Conservation (phyloP, 208 protist species). For the Endotrypanum monterogeii region DNA sequence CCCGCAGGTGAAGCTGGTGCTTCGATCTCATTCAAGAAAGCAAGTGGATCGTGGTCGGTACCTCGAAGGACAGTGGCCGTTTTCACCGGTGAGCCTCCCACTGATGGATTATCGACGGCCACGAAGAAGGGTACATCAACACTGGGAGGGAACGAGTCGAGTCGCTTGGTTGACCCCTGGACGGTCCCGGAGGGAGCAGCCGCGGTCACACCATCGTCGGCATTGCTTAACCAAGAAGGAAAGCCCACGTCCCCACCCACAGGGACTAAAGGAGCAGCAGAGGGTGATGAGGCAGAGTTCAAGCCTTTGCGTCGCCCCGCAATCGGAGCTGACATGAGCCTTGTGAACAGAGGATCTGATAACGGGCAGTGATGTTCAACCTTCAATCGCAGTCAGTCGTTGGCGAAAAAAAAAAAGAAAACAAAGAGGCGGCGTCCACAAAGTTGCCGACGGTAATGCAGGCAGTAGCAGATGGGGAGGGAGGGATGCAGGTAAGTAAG, state of each 20-base stretch:
- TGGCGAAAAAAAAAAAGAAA: too few species aligned
- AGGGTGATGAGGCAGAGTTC: neutral
- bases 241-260: neutral
- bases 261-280: neutral
- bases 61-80: neutral
- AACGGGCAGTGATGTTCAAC: neutral
- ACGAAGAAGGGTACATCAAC: neutral
- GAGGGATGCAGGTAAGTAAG: neutral
- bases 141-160: neutral
- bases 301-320: conserved; percentile 28
- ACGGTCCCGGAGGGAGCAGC: neutral
- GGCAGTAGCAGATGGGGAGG: neutral
- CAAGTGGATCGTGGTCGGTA: neutral
- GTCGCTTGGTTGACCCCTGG: neutral
- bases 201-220: neutral
- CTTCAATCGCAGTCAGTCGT: neutral
- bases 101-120: neutral
- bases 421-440: neutral
- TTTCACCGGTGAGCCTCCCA: neutral
- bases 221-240: conserved; percentile 25
- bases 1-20: neutral
- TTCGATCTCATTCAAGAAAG: neutral
- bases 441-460: neutral
- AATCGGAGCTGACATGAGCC: conserved; percentile 24
- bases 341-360: neutral